Percentiles rank a stretch among this genome's conserved stretches.
These are phyloP conservation scores for Martiniozyma abietophila DNA, from an alignment of 805 yeast genomes.

Conservation along the genomic window DNA sequence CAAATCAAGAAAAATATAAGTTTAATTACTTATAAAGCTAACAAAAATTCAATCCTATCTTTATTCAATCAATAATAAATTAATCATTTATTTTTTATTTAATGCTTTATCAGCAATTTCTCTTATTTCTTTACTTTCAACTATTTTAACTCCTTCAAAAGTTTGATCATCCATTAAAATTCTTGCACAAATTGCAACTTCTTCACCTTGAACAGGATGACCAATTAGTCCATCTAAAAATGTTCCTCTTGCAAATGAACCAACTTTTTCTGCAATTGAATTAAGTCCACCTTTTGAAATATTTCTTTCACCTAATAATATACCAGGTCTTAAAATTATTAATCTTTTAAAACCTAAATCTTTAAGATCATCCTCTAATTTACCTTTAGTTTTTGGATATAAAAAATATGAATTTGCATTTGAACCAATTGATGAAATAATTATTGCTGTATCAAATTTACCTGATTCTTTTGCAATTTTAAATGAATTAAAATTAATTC, in stretches of 20 bases:
- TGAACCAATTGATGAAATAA: constrained; percentile 65
- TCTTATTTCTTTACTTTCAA: constrained; percentile 17
- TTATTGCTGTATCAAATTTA: constrained; percentile 48
- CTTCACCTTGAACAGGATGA: constrained; percentile 54
- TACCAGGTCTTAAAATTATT: constrained; percentile 72
- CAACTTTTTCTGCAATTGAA: constrained; percentile 25
- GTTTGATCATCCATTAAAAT: constrained; percentile 15
- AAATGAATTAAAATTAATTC: constrained; percentile 59
- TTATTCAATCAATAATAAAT: neutral
- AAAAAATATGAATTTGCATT: constrained; percentile 44
- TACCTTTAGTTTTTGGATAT: constrained; percentile 64
- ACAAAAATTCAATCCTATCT: neutral
- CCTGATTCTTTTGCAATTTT: constrained; percentile 66
- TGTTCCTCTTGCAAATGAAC: constrained; percentile 27
- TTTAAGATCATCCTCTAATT: constrained; percentile 58
- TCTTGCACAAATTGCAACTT: constrained; percentile 49
- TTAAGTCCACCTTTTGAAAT: constrained; percentile 31
- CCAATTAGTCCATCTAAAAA: constrained; percentile 23
- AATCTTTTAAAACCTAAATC: constrained; percentile 60
- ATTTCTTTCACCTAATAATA: constrained; percentile 55
- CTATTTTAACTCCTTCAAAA: constrained; percentile 20
- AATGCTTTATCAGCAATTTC: constrained; percentile 13
- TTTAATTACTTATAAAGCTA: neutral
- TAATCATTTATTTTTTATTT: neutral
- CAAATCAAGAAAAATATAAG: neutral